Evolutionary conservation across 495 filamentous ascomycete genomes (phyloP).

Genomic region (Podospora didyma): DNA sequence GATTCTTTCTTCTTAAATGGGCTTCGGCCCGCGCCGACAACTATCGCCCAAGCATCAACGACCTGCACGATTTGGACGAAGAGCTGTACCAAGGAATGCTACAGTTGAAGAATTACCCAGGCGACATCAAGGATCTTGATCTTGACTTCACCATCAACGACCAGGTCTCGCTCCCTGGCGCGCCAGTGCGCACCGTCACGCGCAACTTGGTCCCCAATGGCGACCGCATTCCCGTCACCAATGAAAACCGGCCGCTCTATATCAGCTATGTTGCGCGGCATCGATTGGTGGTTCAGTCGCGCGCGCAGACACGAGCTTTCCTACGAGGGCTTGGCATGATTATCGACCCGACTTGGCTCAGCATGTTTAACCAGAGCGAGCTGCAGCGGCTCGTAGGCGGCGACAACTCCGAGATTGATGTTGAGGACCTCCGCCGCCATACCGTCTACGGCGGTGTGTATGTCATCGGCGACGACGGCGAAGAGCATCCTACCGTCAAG

Average conservation of each 20-base stretch:
- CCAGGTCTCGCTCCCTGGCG: slow-evolving; percentile 55
- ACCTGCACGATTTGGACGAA: slow-evolving; percentile 87
- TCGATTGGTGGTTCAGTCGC: slow-evolving; percentile 73
- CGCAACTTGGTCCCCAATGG: slow-evolving; percentile 73
- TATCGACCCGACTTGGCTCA: slow-evolving; percentile 87
- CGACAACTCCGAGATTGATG: slow-evolving; percentile 76
- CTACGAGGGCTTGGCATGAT: slow-evolving; percentile 79
- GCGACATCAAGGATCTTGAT: slow-evolving; percentile 73
- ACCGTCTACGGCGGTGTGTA: slow-evolving; percentile 89
- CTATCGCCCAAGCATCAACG: slow-evolving; percentile 86
- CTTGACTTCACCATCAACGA: slow-evolving; percentile 91
- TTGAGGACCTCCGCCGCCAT: slow-evolving; percentile 81
- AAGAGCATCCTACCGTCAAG: slow-evolving; percentile 77
- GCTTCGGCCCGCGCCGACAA: slow-evolving; percentile 61
- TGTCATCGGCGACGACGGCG: slow-evolving; percentile 75
- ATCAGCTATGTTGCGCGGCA: slow-evolving; percentile 87
- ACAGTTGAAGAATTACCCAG: slow-evolving; percentile 81
- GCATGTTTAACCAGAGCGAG: slow-evolving; percentile 97
- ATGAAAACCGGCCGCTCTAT: slow-evolving; percentile 88
- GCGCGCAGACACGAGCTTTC: slow-evolving; percentile 78
- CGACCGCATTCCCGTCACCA: slow-evolving; percentile 76
- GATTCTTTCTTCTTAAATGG: slow-evolving; percentile 97
- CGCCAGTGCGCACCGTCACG: slow-evolving; percentile 54
- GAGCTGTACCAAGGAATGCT: slow-evolving; percentile 90
- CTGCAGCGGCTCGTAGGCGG: slow-evolving; percentile 90